A percentile compares a stretch with the other conserved stretches of the same genome.
phyloP scores from a whole-genome alignment of 1,284 basidiomycete genomes.

The Cutaneotrichosporon cyanovorans region DNA sequence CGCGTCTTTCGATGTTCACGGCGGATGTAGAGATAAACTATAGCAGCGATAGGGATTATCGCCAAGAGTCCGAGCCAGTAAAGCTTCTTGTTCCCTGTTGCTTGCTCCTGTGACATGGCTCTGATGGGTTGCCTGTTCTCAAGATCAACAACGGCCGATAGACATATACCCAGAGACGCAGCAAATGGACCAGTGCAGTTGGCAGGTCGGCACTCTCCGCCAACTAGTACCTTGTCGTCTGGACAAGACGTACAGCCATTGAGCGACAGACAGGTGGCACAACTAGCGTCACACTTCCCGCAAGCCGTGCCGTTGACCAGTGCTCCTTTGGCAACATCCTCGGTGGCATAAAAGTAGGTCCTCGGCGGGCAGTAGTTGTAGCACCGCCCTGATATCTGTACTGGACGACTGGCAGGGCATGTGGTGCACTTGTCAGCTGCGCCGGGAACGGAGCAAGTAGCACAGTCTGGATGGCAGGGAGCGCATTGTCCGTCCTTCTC shows the following conservation, averaged over 20 bases:
- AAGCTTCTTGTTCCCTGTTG: background rate
- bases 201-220: conserved; percentile 35
- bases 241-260: conserved; percentile 42
- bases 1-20: conserved; percentile 28
- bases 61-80: conserved; percentile 18
- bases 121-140: background rate
- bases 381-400: conserved; percentile 40
- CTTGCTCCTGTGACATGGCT: no score
- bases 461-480: conserved; percentile 44
- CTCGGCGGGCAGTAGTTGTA: conserved; percentile 33
- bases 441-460: conserved; percentile 34
- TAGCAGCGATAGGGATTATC: conserved; percentile 15
- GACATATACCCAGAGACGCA: conserved; percentile 40
- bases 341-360: conserved; percentile 34
- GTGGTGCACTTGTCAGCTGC: conserved; percentile 27
- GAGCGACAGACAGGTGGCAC: conserved; percentile 31
- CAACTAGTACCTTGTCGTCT: conserved; percentile 24
- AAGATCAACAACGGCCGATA: conserved; percentile 29
- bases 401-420: conserved; percentile 39
- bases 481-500: conserved; percentile 34
- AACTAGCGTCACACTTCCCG: conserved; percentile 34
- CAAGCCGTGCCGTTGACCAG: conserved; percentile 21
- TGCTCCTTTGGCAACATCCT: no score
- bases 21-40: conserved; percentile 15
- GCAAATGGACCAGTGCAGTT: conserved; percentile 28